These are phyloP conservation scores for Pisolithus marmoratus DNA, from an alignment of 768 basidiomycete genomes.

Conservation along the genomic window DNA sequence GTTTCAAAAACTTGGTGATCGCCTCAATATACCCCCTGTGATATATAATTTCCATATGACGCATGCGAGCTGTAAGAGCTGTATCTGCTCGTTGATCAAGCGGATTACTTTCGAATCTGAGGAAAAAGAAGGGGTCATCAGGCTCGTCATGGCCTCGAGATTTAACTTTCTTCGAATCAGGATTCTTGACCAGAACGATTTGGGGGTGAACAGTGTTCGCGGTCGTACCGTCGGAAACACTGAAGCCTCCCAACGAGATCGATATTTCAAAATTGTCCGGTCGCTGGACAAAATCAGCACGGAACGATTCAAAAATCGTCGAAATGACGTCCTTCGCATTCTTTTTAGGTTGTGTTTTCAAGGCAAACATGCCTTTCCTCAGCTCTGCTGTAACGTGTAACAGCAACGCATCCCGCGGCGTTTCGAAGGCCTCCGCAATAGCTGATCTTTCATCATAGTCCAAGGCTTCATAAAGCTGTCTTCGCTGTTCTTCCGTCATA, in stretches of 20 bases:
- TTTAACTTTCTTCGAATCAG: constrained; percentile 26
- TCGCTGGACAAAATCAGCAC: constrained; percentile 78
- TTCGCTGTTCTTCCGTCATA: constrained; percentile 88
- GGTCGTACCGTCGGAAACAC: constrained; percentile 90
- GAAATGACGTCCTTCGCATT: constrained; percentile 69
- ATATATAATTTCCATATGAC: constrained; percentile 96
- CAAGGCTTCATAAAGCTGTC: constrained; percentile 82
- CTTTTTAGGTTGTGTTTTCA: constrained; percentile 71
- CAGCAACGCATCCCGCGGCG: constrained; percentile 76
- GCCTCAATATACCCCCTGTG: constrained; percentile 92
- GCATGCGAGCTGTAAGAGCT: constrained; percentile 83
- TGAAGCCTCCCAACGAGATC: constrained; percentile 78
- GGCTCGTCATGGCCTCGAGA: constrained; percentile 23
- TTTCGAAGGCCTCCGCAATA: constrained; percentile 60
- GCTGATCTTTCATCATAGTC: constrained; percentile 89
- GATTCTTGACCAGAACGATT: constrained; percentile 79
- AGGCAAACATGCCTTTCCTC: constrained; percentile 80
- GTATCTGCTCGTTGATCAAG: constrained; percentile 89
- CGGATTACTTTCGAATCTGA: constrained; percentile 90
- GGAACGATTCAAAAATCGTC: constrained; percentile 80
- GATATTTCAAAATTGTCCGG: constrained; percentile 83
- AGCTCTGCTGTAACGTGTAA: constrained; percentile 70
- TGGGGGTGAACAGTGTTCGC: constrained; percentile 74
- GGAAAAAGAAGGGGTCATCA: constrained; percentile 72
- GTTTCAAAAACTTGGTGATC: constrained; percentile 86